A percentile compares a stretch with the other conserved stretches of the same genome.
phyloP scores from a whole-genome alignment of 805 yeast genomes.

The Metschnikowia matae region DNA sequence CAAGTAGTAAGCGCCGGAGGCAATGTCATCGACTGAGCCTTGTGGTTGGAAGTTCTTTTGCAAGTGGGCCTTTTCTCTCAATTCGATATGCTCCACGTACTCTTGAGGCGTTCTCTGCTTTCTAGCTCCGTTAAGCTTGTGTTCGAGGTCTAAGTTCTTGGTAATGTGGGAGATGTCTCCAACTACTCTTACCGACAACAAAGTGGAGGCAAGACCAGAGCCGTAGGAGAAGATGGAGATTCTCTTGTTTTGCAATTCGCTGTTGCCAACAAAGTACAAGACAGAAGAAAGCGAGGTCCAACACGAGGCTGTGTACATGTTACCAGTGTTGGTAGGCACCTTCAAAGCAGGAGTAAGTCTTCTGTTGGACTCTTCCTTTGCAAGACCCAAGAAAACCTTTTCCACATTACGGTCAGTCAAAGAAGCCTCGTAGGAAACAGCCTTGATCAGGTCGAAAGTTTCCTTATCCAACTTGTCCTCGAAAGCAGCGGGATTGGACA shows the following conservation, averaged over 20 bases:
- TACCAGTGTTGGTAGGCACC: slow-evolving; percentile 96
- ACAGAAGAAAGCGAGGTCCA: slow-evolving; percentile 84
- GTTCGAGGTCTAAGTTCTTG: slow-evolving; percentile 60
- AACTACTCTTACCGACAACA: slow-evolving; percentile 72
- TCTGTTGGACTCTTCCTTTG: slow-evolving; percentile 63
- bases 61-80: slow-evolving; percentile 88
- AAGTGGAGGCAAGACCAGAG: slow-evolving; percentile 92
- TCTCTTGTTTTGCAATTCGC: slow-evolving; percentile 73
- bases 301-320: slow-evolving; percentile 94
- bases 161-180: slow-evolving; percentile 76
- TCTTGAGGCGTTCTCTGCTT: slow-evolving; percentile 64
- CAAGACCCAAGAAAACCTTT: slow-evolving; percentile 74
- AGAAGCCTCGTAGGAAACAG: slow-evolving; percentile 68
- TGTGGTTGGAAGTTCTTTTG: slow-evolving; percentile 74
- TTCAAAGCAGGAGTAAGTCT: slow-evolving; percentile 76
- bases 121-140: slow-evolving; percentile 63
- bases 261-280: slow-evolving; percentile 69
- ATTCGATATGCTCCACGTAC: slow-evolving; percentile 73
- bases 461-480: slow-evolving; percentile 40
- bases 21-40: slow-evolving; percentile 71
- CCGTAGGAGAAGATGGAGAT: slow-evolving; percentile 95
- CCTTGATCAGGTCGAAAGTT: slow-evolving; percentile 49
- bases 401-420: slow-evolving; percentile 77
- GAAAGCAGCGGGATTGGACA: slow-evolving; percentile 60
- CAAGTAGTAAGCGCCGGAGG: slow-evolving; percentile 78